phyloP scores from a whole-genome alignment of 192 early-diverging fungal species.

The Podochytrium sp. region DNA sequence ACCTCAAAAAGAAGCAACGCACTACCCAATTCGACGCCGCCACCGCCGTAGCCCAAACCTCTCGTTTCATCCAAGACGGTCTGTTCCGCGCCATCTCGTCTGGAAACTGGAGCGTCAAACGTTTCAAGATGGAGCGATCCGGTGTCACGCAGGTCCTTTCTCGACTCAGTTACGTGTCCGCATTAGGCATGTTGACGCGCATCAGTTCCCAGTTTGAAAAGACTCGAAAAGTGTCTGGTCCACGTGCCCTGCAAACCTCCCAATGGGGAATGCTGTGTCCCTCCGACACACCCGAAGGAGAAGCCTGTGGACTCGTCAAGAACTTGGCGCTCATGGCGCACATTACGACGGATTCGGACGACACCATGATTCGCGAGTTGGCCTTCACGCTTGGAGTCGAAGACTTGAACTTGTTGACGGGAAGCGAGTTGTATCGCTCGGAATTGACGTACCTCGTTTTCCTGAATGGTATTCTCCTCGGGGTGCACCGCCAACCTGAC shows the following conservation, averaged over 20 bases:
- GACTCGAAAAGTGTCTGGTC: conserved; percentile 95
- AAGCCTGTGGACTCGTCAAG: conserved; percentile 96
- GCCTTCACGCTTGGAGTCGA: conserved; percentile 89
- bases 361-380: conserved; percentile 73
- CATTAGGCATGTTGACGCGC: conserved; percentile 97
- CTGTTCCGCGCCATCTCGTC: conserved; percentile 93
- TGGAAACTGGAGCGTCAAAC: conserved; percentile 98
- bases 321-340: conserved; percentile 98
- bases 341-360: conserved; percentile 94
- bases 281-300: conserved; percentile 97
- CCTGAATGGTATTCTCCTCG: conserved; percentile 92
- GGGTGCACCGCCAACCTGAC: conserved; percentile 78
- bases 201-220: conserved; percentile 98
- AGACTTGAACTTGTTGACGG: conserved; percentile 87
- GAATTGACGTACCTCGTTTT: conserved; percentile 83
- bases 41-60: conserved; percentile 48
- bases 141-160: conserved; percentile 96
- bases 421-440: conserved; percentile 79
- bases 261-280: conserved; percentile 98
- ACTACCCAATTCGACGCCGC: conserved; percentile 85
- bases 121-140: conserved; percentile 99
- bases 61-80: conserved; percentile 84
- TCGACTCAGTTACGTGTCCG: conserved; percentile 90
- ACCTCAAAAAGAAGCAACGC: conserved; percentile 86
- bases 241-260: conserved; percentile 93